A percentile compares a stretch with the other conserved stretches of the same genome.
Conservation (phyloP, 2,329 filamentous ascomycete genomes). For the Colletotrichum siamense region DNA sequence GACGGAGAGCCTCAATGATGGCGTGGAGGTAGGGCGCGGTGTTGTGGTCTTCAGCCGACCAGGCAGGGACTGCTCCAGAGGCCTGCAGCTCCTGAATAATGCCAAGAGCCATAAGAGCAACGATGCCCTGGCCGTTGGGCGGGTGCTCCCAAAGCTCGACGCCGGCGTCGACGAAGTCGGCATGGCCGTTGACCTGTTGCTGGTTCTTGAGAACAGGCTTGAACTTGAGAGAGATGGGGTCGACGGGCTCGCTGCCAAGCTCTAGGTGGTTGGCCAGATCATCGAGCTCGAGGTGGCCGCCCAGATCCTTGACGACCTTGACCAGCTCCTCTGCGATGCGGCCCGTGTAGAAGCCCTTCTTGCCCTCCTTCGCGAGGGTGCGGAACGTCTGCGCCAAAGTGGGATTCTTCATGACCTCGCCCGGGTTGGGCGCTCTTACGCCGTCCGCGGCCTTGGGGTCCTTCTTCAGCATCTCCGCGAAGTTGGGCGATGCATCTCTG, state of each 20-base stretch:
- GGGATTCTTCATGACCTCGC: slow-evolving; percentile 90
- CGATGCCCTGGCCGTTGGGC: slow-evolving; percentile 94
- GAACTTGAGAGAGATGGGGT: slow-evolving; percentile 84
- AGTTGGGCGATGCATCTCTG: slow-evolving; percentile 81
- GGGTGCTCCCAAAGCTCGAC: slow-evolving; percentile 96
- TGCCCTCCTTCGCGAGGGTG: slow-evolving; percentile 78
- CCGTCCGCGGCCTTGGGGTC: slow-evolving; percentile 73
- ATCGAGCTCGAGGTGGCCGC: slow-evolving; percentile 78
- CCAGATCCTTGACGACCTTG: slow-evolving; percentile 76
- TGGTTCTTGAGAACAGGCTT: slow-evolving; percentile 31
- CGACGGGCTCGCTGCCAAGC: slow-evolving; percentile 75
- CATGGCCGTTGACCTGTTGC: slow-evolving; percentile 17
- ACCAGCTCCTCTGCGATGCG: slow-evolving; percentile 82
- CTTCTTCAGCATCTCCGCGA: slow-evolving; percentile 83
- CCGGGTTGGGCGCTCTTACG: slow-evolving; percentile 75
- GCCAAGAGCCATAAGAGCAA: slow-evolving; percentile 91
- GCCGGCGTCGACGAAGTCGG: slow-evolving; percentile 39
- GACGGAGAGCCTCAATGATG: slow-evolving; percentile 84
- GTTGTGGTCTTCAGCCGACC: slow-evolving; percentile 78
- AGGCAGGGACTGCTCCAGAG: slow-evolving; percentile 74
- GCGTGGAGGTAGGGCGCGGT: slow-evolving; percentile 81
- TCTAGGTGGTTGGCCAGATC: slow-evolving; percentile 80
- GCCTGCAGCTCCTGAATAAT: slow-evolving; percentile 88
- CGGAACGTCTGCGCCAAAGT: slow-evolving; percentile 83
- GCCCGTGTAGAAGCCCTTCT: slow-evolving; percentile 90